Base-by-base conservation (phyloP, 192 early-diverging fungal species). In the Thoreauomyces humboldtii region DNA sequence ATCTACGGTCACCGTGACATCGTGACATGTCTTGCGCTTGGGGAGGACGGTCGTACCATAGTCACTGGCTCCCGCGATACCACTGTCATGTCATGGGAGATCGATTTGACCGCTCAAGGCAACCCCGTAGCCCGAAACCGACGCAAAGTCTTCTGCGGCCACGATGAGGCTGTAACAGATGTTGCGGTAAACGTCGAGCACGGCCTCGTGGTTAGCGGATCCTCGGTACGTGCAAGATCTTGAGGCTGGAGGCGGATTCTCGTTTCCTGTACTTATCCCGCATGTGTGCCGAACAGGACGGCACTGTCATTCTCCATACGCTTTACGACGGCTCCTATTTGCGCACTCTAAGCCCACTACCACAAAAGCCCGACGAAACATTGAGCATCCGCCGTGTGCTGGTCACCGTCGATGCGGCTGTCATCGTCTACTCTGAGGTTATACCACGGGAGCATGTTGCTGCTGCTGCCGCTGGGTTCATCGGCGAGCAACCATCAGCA, bases 1-100 rank as follows among this genome's bases (percentile, higher is more conserved):
- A 64, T 78, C 7, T 74, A 73, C 50, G 79, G 76, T 11, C 77
- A 77, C 38, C 64, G 62, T 7, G 79, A 76, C 44, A 62, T 75
- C 25, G 77, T 79, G 2, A 78, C 74, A 1, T 78, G 73, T 46
- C 15, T 78, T 1, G 59, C 63, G 15, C 45, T 81, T 14, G 60
- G 61, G 1, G 73, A 73, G 43, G 76, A 78, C 52, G 76, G 61
- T 27, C 21, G 43, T 9, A 65, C 47, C 2, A 29, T 81, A 5
- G 68, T 65, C 1, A 81, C 70, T 0, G 79, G 79, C 7, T 76
- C 76, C 1, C 33, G 60, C n/a, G 79, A 81, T 48, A 74, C 72
- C 21, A 78, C 76, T n/a, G 76, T 76, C 17, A 69, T 72, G 42
- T 47, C 67, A 1, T 78, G 79, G 76, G 63, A 76, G 22, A 6